A percentile compares a stretch with the other conserved stretches of the same genome.
phyloP scores from a whole-genome alignment of 2,329 filamentous ascomycete species.

The Thielaviopsis punctulata region DNA sequence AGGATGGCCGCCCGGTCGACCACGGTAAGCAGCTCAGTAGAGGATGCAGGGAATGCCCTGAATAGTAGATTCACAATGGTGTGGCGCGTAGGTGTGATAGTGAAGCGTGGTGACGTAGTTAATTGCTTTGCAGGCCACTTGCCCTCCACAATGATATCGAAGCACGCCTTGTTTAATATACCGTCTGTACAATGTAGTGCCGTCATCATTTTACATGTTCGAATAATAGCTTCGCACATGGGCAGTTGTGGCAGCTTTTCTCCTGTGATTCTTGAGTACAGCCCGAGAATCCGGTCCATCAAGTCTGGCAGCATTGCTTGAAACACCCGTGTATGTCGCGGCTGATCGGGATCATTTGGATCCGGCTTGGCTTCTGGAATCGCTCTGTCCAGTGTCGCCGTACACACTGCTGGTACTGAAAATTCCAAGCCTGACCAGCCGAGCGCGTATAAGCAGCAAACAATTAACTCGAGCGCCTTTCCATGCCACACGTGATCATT shows the following conservation, averaged over 20 bases:
- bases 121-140: slow-evolving; percentile 32
- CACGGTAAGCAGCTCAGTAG: slow-evolving; percentile 49
- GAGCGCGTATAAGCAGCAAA: slow-evolving; percentile 67
- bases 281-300: slow-evolving; percentile 52
- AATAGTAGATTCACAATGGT: slow-evolving; percentile 50
- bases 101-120: slow-evolving; percentile 37
- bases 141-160: slow-evolving; percentile 50
- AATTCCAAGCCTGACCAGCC: slow-evolving; percentile 77
- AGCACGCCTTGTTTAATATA: slow-evolving; percentile 38
- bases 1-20: slow-evolving; percentile 65
- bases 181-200: slow-evolving; percentile 50
- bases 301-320: slow-evolving; percentile 52
- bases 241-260: slow-evolving; percentile 56
- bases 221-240: slow-evolving; percentile 54
- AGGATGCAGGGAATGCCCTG: slow-evolving; percentile 50
- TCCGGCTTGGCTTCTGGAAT: slow-evolving; percentile 21
- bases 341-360: slow-evolving; percentile 25
- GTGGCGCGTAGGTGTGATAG: slow-evolving; percentile 38
- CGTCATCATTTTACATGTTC: slow-evolving; percentile 54
- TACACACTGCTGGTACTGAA: slow-evolving; percentile 44
- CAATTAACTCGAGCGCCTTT: slow-evolving; percentile 77
- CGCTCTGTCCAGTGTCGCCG: slow-evolving; percentile 32
- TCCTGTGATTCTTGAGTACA: slow-evolving; percentile 54
- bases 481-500: slow-evolving; percentile 97
- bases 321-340: slow-evolving; percentile 36